phyloP scores from a whole-genome alignment of 257 asterid genomes.

The Galeopsis tetrahit region DNA sequence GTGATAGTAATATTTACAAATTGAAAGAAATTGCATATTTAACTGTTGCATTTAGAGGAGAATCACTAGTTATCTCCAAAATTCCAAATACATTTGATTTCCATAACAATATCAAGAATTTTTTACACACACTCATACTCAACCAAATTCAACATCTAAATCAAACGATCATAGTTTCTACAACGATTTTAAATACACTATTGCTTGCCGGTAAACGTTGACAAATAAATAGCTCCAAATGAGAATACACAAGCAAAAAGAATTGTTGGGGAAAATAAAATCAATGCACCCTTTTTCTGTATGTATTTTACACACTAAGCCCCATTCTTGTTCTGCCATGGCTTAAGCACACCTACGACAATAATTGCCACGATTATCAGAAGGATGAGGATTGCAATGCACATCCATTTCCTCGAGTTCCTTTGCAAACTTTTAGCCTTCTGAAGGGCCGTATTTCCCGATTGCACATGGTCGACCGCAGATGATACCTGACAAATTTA shows the following conservation, averaged over 20 bases:
- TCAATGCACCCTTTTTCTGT: conserved; percentile 28
- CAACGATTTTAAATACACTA: conserved; percentile 23
- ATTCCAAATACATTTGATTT: too few relatives aligned
- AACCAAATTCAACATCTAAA: conserved; percentile 20
- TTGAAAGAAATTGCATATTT: too few relatives aligned
- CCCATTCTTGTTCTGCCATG: conserved; percentile 84
- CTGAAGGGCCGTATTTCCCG: conserved; percentile 89
- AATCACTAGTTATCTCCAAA: too few relatives aligned
- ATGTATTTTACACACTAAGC: conserved; percentile 55
- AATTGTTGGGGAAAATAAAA: conserved; percentile 29
- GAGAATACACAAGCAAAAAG: conserved; percentile 36
- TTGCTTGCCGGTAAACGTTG: conserved; percentile 23
- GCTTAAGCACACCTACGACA: conserved; percentile 90
- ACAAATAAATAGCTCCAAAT: conserved; percentile 18
- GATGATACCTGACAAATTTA: conserved; percentile 69
- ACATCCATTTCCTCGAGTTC: conserved; percentile 96
- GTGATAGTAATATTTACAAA: too few relatives aligned
- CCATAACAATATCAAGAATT: conserved; percentile 1
- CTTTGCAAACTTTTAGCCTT: conserved; percentile 85
- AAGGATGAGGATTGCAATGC: conserved; percentile 79
- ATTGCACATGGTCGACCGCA: conserved; percentile 97
- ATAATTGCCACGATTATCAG: conserved; percentile 70
- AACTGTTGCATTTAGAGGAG: too few relatives aligned
- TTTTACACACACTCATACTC: conserved; percentile 12
- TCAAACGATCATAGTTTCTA: conserved; percentile 11